Evolutionary conservation across 768 basidiomycete species (phyloP), one percentile per base, ranked within the genome.

Genomic region (Xanthoconium purpureum): DNA sequence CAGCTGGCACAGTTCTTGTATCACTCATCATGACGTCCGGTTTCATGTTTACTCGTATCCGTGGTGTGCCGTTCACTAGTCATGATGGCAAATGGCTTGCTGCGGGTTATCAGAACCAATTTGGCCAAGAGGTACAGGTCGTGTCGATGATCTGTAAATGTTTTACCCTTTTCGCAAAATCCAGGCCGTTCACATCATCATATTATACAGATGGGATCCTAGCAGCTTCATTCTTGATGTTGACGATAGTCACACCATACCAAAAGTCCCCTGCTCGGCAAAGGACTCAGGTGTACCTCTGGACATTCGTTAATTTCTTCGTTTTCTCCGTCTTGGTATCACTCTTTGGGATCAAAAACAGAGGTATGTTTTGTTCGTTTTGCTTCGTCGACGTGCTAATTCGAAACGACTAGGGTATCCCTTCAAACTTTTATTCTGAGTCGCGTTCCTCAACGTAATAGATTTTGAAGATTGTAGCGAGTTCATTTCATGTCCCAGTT

Each of bases 1-100:
- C 88, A 7, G 70, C 69, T n/a, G 78, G 78, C 39, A 81, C 85
- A 30, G 54, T 87, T 39, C 68, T 83, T 29, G 80, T 84, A 10
- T 87, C 91, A 18, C 73, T 88, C 32, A 74, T 92, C 63, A 96
- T 98, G 87, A 95, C 86, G 20, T 85, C 88, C 10, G 97, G 97
- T 9, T 89, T 85, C 77, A 99, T 99, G 97, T 99, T 96, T 75
- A 90, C 89, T 56, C 89, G 88, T 60, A 99, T 99, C 63, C 87
- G 96, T 59, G 80, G 80, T 33, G 80, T 80, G 46, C 94, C 93
- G 3, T 93, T 83, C 67, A 76, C 75, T 24, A 84, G 83, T 30
- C 75, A 76, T 0, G 79, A 82, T 53, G 85, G 87, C 24, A 76
- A 80, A 47, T 94, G 93, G 89, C 88, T 99, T 64, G 90, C 94